Evolutionary conservation across 2,329 filamentous ascomycete genomes (phyloP).

Genomic region (Colletotrichum sojae): DNA sequence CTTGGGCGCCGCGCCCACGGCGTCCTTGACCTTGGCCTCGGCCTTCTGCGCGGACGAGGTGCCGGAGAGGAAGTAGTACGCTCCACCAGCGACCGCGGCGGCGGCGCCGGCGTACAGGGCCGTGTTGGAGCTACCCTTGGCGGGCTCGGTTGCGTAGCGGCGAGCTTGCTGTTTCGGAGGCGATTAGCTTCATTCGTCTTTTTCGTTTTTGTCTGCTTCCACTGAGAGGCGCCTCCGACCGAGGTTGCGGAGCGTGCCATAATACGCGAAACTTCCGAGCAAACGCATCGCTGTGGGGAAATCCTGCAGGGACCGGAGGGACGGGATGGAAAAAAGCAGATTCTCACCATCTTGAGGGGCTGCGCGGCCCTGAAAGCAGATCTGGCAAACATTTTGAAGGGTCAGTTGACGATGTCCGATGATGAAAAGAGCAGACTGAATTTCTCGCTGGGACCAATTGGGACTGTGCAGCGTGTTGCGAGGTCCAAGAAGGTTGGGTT

Average conservation of each 20-base stretch:
- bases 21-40: slow-evolving; percentile 67
- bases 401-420: slow-evolving; percentile 47
- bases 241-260: not conserved
- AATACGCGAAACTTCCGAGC: not conserved
- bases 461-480: slow-evolving; percentile 13
- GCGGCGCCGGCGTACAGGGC: slow-evolving; percentile 74
- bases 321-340: slow-evolving; percentile 15
- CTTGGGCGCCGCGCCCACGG: slow-evolving; percentile 56
- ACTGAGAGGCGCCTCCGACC: not conserved
- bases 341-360: slow-evolving; percentile 75
- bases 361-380: slow-evolving; percentile 74
- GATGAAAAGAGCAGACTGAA: slow-evolving; percentile 33
- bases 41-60: slow-evolving; percentile 64
- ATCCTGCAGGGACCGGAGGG: not conserved
- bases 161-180: slow-evolving; percentile 56
- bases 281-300: slow-evolving; percentile 5
- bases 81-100: slow-evolving; percentile 70
- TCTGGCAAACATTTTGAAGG: slow-evolving; percentile 73
- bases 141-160: slow-evolving; percentile 78
- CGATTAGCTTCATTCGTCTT: not conserved
- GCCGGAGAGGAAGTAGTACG: slow-evolving; percentile 70
- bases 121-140: slow-evolving; percentile 68
- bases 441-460: not conserved
- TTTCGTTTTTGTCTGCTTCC: not conserved
- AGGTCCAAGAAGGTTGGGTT: slow-evolving; percentile 17